These are phyloP conservation scores for Cyamopsis tetragonoloba DNA, from an alignment of 306 rosid genomes.

Conservation along the genomic window DNA sequence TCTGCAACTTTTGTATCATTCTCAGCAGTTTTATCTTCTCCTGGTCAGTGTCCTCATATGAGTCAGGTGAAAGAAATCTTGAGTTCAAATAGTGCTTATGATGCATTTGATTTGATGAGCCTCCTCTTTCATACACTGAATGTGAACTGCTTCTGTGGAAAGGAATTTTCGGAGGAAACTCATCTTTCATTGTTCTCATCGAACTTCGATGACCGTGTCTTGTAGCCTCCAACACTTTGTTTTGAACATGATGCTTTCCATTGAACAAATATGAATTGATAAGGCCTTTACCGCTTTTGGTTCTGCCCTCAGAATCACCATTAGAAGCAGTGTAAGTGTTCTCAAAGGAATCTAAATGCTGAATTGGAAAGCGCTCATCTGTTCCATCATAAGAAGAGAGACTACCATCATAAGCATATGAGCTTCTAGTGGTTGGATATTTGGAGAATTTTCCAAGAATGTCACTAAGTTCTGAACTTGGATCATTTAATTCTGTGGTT, in stretches of 20 bases:
- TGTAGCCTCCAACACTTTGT: constrained; percentile 39
- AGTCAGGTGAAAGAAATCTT: constrained; percentile 42
- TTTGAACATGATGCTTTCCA: constrained; percentile 41
- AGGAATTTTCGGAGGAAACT: constrained; percentile 39
- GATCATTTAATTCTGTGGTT: constrained; percentile 27
- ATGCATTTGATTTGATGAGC: constrained; percentile 37
- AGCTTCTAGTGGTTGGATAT: constrained; percentile 40
- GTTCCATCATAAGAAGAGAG: constrained; percentile 57
- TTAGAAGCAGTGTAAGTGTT: constrained; percentile 14
- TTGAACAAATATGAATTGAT: constrained; percentile 27
- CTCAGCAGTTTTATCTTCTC: constrained; percentile 58
- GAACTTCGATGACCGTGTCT: constrained; percentile 30
- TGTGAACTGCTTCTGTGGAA: constrained; percentile 31
- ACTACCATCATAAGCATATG: constrained; percentile 52
- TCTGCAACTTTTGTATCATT: constrained; percentile 61
- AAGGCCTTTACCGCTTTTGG: constrained; percentile 39
- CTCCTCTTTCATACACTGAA: constrained; percentile 40
- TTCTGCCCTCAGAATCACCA: constrained; percentile 42
- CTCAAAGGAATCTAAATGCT: constrained; percentile 24
- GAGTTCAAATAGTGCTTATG: constrained; percentile 38
- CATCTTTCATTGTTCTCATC: constrained; percentile 42
- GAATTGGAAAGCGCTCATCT: constrained; percentile 34
- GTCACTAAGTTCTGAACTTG: constrained; percentile 40
- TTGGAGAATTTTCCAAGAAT: constrained; percentile 28
- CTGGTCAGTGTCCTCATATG: constrained; percentile 36